Percentiles rank a stretch among this genome's conserved stretches.
Conservation (phyloP, 179 eudicot species). For the Patellifolia procumbens region DNA sequence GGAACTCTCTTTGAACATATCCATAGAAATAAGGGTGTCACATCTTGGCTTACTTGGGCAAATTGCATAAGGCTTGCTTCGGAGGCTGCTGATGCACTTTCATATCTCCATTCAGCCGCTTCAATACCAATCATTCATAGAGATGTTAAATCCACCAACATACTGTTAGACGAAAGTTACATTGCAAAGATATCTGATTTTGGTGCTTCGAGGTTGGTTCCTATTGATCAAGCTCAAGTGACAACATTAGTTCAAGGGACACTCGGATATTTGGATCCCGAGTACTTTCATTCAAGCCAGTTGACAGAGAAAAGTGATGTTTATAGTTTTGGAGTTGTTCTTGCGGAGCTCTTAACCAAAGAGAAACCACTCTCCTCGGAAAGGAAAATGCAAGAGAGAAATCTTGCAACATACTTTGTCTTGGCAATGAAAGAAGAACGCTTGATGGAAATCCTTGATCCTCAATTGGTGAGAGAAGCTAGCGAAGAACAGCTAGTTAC, state of each 20-base stretch:
- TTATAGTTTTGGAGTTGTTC: too few species aligned
- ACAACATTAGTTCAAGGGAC: slow-evolving; percentile 21
- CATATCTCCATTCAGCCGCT: slow-evolving; percentile 26
- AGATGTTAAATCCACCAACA: slow-evolving; percentile 20
- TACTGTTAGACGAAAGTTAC: slow-evolving; percentile 15
- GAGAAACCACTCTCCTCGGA: too few species aligned
- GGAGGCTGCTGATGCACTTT: slow-evolving; percentile 24
- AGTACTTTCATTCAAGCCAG: slow-evolving; percentile 15
- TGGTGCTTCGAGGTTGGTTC: slow-evolving; percentile 18
- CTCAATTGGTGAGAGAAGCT: too few species aligned
- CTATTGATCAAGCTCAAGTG: too few species aligned
- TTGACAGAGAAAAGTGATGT: too few species aligned
- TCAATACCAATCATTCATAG: slow-evolving; percentile 23
- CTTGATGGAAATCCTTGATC: too few species aligned
- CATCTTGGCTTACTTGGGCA: slow-evolving; percentile 23
- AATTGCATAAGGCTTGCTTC: slow-evolving; percentile 22
- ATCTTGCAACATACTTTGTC: too few species aligned
- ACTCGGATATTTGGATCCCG: slow-evolving; percentile 25
- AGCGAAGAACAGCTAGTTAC: too few species aligned
- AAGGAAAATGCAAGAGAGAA: too few species aligned
- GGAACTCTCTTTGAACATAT: slow-evolving; percentile 36
- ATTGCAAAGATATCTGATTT: slow-evolving; percentile 16
- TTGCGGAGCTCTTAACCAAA: too few species aligned
- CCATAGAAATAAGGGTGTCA: not conserved
- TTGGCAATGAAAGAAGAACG: too few species aligned